A percentile compares a stretch with the other conserved stretches of the same genome.
These are phyloP conservation scores for Salicornia ramosissima DNA, from an alignment of 148 eudicot species.

Conservation along the genomic window DNA sequence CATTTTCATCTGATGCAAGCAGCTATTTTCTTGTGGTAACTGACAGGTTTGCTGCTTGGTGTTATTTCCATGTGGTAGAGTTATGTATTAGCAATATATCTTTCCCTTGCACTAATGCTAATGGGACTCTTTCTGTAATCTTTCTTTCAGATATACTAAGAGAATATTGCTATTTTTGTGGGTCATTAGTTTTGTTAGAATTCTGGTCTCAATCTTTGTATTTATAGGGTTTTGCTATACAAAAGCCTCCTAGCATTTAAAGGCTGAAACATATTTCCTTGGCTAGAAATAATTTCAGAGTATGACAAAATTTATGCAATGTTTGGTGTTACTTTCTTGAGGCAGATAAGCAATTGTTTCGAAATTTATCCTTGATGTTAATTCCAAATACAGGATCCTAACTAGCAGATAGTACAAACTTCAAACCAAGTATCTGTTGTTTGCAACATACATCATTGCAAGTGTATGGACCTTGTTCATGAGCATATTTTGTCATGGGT, in stretches of 20 bases:
- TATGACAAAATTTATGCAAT: not conserved
- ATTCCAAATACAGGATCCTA: not conserved
- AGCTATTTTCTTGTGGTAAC: not conserved
- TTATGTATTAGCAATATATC: not conserved
- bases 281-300: not conserved
- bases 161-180: not conserved
- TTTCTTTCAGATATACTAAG: not conserved
- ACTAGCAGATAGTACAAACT: not conserved
- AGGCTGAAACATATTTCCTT: not conserved
- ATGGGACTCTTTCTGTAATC: not conserved
- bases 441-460: not conserved
- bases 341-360: not conserved
- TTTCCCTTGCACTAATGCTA: not conserved
- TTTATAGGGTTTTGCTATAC: not conserved
- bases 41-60: not conserved
- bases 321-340: not conserved
- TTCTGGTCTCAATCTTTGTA: not conserved
- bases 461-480: too few species aligned
- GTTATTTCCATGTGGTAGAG: not conserved
- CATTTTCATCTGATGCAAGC: not conserved
- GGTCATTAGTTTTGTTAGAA: not conserved
- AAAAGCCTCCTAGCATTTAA: too few species aligned
- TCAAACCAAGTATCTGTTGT: not conserved
- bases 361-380: not conserved
- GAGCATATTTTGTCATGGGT: not conserved